Percentiles rank a stretch among this genome's conserved stretches.
Conservation (phyloP, 2,329 filamentous ascomycete genomes). For the Moelleriella libera region DNA sequence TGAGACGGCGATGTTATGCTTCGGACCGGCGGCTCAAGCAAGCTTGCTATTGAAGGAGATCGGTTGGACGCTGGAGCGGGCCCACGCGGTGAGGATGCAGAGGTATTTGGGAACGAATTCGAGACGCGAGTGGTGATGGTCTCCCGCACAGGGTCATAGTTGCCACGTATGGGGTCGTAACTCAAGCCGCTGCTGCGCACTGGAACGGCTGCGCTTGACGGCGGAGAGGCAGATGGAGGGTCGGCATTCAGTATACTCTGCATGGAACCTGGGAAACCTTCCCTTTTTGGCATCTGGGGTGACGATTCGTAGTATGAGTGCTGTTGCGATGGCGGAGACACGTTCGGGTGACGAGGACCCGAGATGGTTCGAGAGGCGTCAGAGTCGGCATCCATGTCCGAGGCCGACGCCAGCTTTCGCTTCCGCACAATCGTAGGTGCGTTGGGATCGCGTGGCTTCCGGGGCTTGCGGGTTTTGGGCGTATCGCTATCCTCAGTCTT, state of each 20-base stretch:
- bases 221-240: conserved; percentile 26
- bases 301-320: conserved; percentile 13
- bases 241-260: conserved; percentile 42
- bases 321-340: conserved; percentile 9
- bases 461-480: conserved; percentile 34
- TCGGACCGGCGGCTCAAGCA: conserved; percentile 49
- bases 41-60: conserved; percentile 81
- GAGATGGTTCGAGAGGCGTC: conserved; percentile 11
- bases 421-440: conserved; percentile 39
- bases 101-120: conserved; percentile 29
- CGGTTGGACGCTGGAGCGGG: conserved; percentile 17
- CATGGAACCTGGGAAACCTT: conserved; percentile 37
- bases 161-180: conserved; percentile 83
- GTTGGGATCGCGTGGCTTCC: conserved; percentile 47
- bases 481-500: conserved; percentile 21
- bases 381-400: conserved; percentile 22
- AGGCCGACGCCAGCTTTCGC: conserved; percentile 32
- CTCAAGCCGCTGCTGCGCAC: conserved; percentile 61
- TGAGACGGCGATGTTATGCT: conserved; percentile 13
- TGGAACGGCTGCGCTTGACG: conserved; percentile 24
- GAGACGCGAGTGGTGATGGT: conserved; percentile 42
- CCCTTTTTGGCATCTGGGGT: conserved; percentile 35
- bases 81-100: conserved; percentile 35
- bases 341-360: conserved; percentile 9
- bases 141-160: conserved; percentile 49